Base-by-base conservation (phyloP, 495 filamentous ascomycete genomes). In the Penicillium antarcticum region DNA sequence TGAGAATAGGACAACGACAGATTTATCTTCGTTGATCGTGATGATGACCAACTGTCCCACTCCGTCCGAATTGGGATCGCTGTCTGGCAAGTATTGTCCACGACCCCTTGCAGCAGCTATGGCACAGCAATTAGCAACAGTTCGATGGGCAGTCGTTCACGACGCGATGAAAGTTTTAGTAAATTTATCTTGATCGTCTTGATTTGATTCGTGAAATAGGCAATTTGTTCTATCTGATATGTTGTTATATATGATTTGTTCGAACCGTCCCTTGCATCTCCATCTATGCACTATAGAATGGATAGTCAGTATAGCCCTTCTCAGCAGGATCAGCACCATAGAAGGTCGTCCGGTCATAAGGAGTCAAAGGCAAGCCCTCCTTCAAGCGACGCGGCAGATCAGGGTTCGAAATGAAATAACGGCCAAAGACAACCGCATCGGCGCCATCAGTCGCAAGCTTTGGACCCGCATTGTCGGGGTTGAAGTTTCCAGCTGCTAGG, bases 271-370 rank as follows among this genome's bases (percentile, higher is more conserved):
- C 1, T 23, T 23, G 26, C 26, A 29, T 76, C 60, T 76, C 63
- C 13, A 33, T 48, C 32, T 52, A 55, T 45, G 45, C 41, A 34
- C 31, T 40, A 63, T 82, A 83, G 53, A 85, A 85, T 3, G 76
- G 71, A 55, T 86, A 85, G 58, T 86, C 83, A 3, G 71, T 77
- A 61, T 88, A 91, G n/a, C 87, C 87, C 48, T 74, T 71, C 42
- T 60, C 42, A 1, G 65, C 58, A 26, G 68, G 61, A 6, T 71
- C 53, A 13, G 74, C 64, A 3, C 58, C 49, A 52, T 89, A 89
- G 54, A 89, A 89, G 0, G 74, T 79, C 0, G 60, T 51, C 4
- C 80, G 71, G 52, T 88, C 68, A 58, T 86, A 88, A 31, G 58
- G 53, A 19, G 57, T 75, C 55, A 89, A 65, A 35, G 63, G 57